Evolutionary conservation across 2,329 filamentous ascomycete genomes (phyloP), one percentile per base, ranked within the genome.

Genomic region (Talaromyces rugulosus): DNA sequence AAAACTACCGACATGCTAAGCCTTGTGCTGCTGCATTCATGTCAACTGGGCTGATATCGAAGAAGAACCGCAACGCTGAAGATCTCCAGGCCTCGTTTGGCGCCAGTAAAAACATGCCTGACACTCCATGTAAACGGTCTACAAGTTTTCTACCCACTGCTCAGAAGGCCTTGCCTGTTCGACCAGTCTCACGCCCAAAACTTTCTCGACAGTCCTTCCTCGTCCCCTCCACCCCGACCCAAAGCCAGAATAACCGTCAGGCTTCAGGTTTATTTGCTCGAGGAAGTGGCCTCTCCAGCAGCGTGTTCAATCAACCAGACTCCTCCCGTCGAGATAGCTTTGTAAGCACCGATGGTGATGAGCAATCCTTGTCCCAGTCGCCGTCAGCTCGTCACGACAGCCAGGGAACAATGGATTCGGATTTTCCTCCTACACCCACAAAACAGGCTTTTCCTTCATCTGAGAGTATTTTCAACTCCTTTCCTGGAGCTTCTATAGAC

Each of bases 61-160:
- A 99, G 79, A 91, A 96, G 75, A 96, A 95, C 71, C 88, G 91
- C 62, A 88, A 91, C 73, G 85, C 88, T 0, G 91, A 97, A 67
- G 85, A 91, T 58, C 84, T 74, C 66, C 77, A 80, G 71, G 77
- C 79, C 66, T 76, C 74, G 59, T 75, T 80, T 42, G 80, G 79
- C 28, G 78, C 78, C 31, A 83, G 83, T 75, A 87, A 89, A 71
- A 83, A 85, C 33, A 93, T 96, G 82, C 94, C 95, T 0, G 95
- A 98, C 72, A 99, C 95, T 1, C 95, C 95, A 1, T 98, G 95
- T 77, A 99, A 98, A 80, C 92, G 95, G 72, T 88, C 89, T 59
- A 81, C 83, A 4, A 88, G 86, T 67, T 79, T 89, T 62, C 86
- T 93, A 77, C 82, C 89, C 68, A 86, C 89, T 58, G 85, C 87